These are phyloP conservation scores for Spergularia bocconei DNA, from an alignment of 148 eudicot species.

Conservation along the genomic window DNA sequence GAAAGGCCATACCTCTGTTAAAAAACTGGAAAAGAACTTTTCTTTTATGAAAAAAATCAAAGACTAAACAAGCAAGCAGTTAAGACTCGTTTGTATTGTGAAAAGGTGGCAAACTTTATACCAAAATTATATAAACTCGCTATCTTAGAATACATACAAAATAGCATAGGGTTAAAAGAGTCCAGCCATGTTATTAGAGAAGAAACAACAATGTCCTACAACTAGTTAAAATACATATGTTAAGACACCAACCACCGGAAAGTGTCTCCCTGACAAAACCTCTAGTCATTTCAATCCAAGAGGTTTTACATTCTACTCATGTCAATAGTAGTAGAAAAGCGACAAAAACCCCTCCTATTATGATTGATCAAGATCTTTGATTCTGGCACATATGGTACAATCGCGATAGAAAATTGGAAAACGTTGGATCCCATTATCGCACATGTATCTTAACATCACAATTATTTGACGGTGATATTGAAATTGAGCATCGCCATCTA, in stretches of 20 bases:
- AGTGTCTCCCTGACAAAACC: conserved; percentile 14
- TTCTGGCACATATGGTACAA: background rate
- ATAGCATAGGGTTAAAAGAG: conserved; percentile 7
- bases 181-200: background rate
- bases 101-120: conserved; percentile 14
- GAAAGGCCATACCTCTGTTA: background rate
- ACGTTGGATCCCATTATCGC: too few species aligned
- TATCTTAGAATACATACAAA: conserved; percentile 10
- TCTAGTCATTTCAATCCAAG: background rate
- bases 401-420: too few species aligned
- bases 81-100: conserved; percentile 11
- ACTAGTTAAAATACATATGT: conserved; percentile 4
- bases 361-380: background rate
- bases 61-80: conserved; percentile 6
- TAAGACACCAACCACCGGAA: conserved; percentile 20
- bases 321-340: background rate
- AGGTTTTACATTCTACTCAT: background rate
- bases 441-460: too few species aligned
- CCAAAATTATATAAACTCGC: conserved; percentile 2
- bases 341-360: background rate
- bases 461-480: too few species aligned
- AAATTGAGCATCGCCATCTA: too few species aligned
- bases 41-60: background rate
- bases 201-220: conserved; percentile 12
- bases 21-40: background rate